Base-by-base conservation (phyloP, 2,329 filamentous ascomycete species). In the Madurella fahalii region DNA sequence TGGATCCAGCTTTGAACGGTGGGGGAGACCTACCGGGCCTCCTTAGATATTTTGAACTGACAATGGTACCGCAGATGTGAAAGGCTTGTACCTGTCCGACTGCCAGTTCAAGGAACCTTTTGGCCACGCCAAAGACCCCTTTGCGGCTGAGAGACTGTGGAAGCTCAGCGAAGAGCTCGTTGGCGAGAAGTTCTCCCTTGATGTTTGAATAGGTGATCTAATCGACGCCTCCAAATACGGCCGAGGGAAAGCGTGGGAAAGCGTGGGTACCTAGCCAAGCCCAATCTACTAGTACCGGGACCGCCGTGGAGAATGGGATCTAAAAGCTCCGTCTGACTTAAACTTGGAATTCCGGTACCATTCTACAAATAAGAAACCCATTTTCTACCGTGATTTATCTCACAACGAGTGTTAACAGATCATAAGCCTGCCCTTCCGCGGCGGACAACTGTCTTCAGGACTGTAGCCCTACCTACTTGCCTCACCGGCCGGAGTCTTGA, bases 81-180 rank as follows among this genome's bases (percentile, higher is more conserved):
- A 63, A 15, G 68, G 71, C 0, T 67, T 70, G 8, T 77, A 73
- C 55, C 63, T 79, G 17, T 60, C 65, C 32, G 72, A 76, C 54
- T 74, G 71, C 56, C 72, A 73, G 48, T 62, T 75, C 4, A 61
- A 63, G 2, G 62, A 72, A 40, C 58, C 64, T 1, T 59, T 49
- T 1, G 48, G 57, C 9, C 65, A 72, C 62, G 68, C 68, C 12
- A 65, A 53, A 2, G 68, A 72, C 9, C 64, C 66, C 0, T 71
- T 71, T 7, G 62, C 67, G n/a, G 73, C 71, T 1, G 71, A 74
- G 39, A 71, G 67, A 48, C 55, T 78, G 34, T 79, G 75, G 74
- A 68, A 69, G 48, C 58, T 77, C 43, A 77, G 74, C 44, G 76
- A 79, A 62, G 65, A 71, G 49, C 59, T 77, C 18, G 71, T 76